Evolutionary conservation across 768 basidiomycete species (phyloP).

Genomic region (Naganishia onofrii): DNA sequence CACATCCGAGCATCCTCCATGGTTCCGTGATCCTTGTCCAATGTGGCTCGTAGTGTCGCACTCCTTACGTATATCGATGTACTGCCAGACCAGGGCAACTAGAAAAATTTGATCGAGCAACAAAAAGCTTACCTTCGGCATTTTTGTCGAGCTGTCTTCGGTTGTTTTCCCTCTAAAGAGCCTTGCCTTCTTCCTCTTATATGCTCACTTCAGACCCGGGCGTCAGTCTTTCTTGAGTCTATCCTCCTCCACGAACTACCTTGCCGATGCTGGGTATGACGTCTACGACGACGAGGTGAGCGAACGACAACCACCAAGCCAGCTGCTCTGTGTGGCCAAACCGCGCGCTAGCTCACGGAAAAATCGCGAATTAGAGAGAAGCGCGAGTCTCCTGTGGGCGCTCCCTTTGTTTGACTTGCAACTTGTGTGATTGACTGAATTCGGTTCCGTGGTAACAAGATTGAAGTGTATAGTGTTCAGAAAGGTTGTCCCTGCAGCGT

Average conservation of each 20-base stretch:
- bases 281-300: conserved; percentile 8
- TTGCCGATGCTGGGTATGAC: conserved; percentile 17
- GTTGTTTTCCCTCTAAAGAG: neutral
- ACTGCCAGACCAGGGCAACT: neutral
- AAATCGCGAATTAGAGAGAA: conserved; percentile 7
- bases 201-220: neutral
- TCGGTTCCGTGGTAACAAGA: conserved; percentile 4
- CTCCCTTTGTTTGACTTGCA: neutral
- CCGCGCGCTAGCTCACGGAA: neutral
- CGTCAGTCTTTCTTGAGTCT: neutral
- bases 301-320: neutral
- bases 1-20: too few species aligned
- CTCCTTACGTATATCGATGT: neutral
- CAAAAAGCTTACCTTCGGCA: conserved; percentile 20
- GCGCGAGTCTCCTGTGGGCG: conserved; percentile 3
- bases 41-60: neutral
- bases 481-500: too few species aligned
- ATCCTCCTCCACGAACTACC: neutral
- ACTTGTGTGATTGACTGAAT: neutral
- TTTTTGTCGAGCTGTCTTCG: neutral
- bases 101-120: too few species aligned
- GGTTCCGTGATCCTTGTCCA: neutral
- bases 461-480: too few species aligned
- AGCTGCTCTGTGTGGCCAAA: neutral
- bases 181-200: neutral